Evolutionary conservation across 352 stramenopile genomes (phyloP).

Genomic region (Phytopythium montanum): DNA sequence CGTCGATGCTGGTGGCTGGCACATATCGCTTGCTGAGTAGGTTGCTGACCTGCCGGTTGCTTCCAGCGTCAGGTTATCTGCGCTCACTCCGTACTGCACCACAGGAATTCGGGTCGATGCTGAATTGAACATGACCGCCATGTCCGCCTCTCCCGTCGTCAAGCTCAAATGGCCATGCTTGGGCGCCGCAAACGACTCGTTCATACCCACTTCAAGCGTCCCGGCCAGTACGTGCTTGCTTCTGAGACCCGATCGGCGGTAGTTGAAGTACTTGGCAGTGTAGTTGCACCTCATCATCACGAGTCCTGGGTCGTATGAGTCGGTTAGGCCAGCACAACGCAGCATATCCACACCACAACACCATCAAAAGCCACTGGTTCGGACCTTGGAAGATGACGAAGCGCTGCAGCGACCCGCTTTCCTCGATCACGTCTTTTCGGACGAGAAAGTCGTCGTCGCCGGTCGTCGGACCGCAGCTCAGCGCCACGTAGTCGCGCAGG

Average conservation of each 20-base stretch:
- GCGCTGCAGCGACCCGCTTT: conserved; percentile 13
- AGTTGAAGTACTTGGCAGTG: conserved; percentile 53
- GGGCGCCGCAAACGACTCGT: conserved; percentile 42
- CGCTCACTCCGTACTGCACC: conserved; percentile 35
- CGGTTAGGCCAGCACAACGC: background rate
- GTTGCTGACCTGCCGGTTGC: conserved; percentile 45
- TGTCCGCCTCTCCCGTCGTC: conserved; percentile 40
- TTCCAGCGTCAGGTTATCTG: conserved; percentile 16
- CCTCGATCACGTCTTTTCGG: conserved; percentile 30
- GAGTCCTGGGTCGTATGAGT: conserved; percentile 15
- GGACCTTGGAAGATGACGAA: conserved; percentile 55
- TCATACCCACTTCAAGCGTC: conserved; percentile 38
- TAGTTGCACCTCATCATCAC: conserved; percentile 78
- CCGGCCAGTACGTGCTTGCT: conserved; percentile 22
- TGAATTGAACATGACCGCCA: conserved; percentile 75
- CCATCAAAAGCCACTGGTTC: background rate
- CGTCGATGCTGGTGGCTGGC: conserved; percentile 46
- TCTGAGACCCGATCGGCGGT: conserved; percentile 3
- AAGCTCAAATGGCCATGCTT: conserved; percentile 76
- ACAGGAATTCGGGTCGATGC: conserved; percentile 38
- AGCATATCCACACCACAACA: background rate
- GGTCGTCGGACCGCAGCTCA: conserved; percentile 58
- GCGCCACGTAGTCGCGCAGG: conserved; percentile 49
- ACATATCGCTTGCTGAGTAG: conserved; percentile 58
- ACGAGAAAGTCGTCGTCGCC: conserved; percentile 41